phyloP scores from a whole-genome alignment of 2,329 filamentous ascomycete species.

The Chaetomium sp. region DNA sequence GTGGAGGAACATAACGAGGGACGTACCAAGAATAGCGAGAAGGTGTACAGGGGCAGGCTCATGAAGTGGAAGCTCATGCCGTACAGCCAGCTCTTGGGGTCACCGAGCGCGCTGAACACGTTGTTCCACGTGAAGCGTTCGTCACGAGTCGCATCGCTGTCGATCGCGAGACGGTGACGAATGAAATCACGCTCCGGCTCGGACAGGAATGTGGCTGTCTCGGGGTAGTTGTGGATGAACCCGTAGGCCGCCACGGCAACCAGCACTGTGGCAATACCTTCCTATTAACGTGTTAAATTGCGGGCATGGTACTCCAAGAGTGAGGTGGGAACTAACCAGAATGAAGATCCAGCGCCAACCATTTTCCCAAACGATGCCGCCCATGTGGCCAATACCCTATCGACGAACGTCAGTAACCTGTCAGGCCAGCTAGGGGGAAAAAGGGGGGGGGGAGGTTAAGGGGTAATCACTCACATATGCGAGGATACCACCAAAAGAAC shows the following conservation, averaged over 20 bases:
- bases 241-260: conserved; percentile 45
- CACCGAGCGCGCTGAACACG: conserved; percentile 55
- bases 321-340: conserved; percentile 34
- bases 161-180: conserved; percentile 55
- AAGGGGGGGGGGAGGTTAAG: not conserved
- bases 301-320: rapidly evolving
- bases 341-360: conserved; percentile 58
- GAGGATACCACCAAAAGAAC: conserved; percentile 51
- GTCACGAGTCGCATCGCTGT: conserved; percentile 62
- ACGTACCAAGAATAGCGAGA: conserved; percentile 47
- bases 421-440: not conserved
- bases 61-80: conserved; percentile 66
- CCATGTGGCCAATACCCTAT: conserved; percentile 49
- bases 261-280: conserved; percentile 50
- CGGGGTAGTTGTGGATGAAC: conserved; percentile 62
- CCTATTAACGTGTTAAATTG: conserved; percentile 26
- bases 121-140: conserved; percentile 64
- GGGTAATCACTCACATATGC: conserved; percentile 38
- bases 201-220: conserved; percentile 51
- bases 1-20: not conserved
- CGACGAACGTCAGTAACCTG: not conserved
- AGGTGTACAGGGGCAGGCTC: conserved; percentile 54
- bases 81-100: conserved; percentile 68
- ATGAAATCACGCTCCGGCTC: conserved; percentile 51
- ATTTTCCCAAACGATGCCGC: conserved; percentile 43